Percentiles rank a stretch among this genome's conserved stretches.
Evolutionary conservation across 2,329 filamentous ascomycete species (phyloP).

Genomic region (Verticillium alfalfae): DNA sequence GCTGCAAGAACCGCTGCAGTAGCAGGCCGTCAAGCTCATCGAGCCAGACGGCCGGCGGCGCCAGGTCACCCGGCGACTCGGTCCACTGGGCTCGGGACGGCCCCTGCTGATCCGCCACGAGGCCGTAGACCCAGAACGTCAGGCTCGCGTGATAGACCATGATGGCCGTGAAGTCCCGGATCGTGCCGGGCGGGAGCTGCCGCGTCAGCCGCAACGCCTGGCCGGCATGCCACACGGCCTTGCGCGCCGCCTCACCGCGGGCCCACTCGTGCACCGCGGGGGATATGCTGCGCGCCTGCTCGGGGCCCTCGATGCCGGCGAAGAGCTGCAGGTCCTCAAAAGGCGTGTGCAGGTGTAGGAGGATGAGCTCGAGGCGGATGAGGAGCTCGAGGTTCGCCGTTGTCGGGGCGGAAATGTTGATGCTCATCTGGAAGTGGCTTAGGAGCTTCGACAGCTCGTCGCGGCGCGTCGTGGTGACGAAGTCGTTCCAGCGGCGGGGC

Average conservation of each 20-base stretch:
- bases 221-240: constrained; percentile 21
- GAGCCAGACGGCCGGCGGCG: neutral
- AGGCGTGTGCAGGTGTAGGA: constrained; percentile 30
- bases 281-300: constrained; percentile 27
- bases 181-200: constrained; percentile 8
- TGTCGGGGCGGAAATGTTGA: neutral
- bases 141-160: constrained; percentile 20
- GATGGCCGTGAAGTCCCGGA: constrained; percentile 17
- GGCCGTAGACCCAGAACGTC: constrained; percentile 18
- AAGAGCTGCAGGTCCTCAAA: constrained; percentile 35
- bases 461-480: constrained; percentile 17
- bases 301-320: constrained; percentile 32
- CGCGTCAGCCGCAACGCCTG: constrained; percentile 17
- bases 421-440: constrained; percentile 11
- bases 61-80: neutral
- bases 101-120: constrained; percentile 3
- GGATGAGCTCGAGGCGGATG: constrained; percentile 24
- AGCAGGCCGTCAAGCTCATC: neutral
- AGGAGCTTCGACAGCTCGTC: constrained; percentile 21
- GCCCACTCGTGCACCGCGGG: constrained; percentile 28
- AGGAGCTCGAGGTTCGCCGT: constrained; percentile 14
- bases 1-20: neutral
- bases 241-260: constrained; percentile 23
- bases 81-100: neutral
- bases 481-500: constrained; percentile 18